Base-by-base conservation (phyloP, 2,329 filamentous ascomycete genomes). In the Aspergillus jensenii region DNA sequence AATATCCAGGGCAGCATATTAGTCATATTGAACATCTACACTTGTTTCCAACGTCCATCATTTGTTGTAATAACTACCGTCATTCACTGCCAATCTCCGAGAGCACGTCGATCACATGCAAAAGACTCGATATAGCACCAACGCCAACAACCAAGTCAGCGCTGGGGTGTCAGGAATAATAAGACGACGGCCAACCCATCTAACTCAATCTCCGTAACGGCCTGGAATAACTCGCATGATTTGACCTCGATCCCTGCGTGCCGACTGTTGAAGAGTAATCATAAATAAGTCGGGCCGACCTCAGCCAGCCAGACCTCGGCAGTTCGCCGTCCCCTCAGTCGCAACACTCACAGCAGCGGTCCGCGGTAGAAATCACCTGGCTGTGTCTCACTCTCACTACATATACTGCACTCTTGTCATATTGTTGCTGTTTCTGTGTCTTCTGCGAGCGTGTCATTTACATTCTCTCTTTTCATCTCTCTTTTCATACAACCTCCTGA, bases 271-370 rank as follows among this genome's bases (percentile, higher is more conserved):
- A 25, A 37, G 55, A 52, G 43, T 40, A 54, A 54, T 58, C 56
- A 14, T 33, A 31, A 31, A 27, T 19, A 39, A 21, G 56, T 55
- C 51, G 56, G 56, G 17, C 51, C 56, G 56, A 51, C 56, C 51
- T 37, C 23, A 21, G 14, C 27, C 33, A 35, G 49, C 46, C 57
- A 62, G 63, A 71, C 70, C 70, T 73, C 70, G 70, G 70, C 67
- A 72, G 67, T 58, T 71, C 46, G 47, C 49, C 17, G 27, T 53
- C 63, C 53, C 68, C 64, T 68, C 67, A 67, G 67, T 49, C 39
- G 46, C 45, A 67, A 31, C 27, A 37, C 12, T 37, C 35, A 7
- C 6, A 14, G 52, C 55, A 61, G 37, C 62, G 55, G 60, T 64
- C 68, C 68, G 66, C 67, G 67, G 68, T 60, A 60, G 44, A 35